Conservation (phyloP, 495 filamentous ascomycete species). For the Thozetella sp. region DNA sequence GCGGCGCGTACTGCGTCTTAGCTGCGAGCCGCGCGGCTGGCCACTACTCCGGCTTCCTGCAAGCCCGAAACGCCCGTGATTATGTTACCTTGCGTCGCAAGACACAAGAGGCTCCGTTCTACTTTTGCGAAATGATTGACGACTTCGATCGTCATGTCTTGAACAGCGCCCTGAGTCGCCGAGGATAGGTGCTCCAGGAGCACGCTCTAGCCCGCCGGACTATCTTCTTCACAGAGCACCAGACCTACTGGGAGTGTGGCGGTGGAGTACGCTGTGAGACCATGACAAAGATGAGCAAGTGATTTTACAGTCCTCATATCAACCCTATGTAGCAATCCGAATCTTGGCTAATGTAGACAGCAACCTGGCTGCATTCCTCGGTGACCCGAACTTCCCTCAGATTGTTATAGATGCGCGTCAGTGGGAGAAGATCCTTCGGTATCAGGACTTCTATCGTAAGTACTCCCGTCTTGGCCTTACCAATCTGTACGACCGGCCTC, state of each 20-base stretch:
- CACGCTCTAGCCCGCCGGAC: slow-evolving; percentile 35
- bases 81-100: too few species aligned
- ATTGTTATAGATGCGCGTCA: slow-evolving; percentile 9
- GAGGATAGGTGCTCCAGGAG: slow-evolving; percentile 47
- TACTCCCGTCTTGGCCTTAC: slow-evolving; percentile 33
- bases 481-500: slow-evolving; percentile 17
- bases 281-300: slow-evolving; percentile 29
- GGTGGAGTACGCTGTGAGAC: slow-evolving; percentile 37
- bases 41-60: too few species aligned
- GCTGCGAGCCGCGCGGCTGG: too few species aligned
- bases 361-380: slow-evolving; percentile 27
- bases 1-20: too few species aligned
- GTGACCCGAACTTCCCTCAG: slow-evolving; percentile 35
- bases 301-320: slow-evolving; percentile 4
- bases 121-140: slow-evolving; percentile 27
- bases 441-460: slow-evolving; percentile 24
- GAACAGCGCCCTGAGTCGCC: slow-evolving; percentile 24
- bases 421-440: slow-evolving; percentile 21
- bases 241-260: slow-evolving; percentile 46
- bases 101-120: too few species aligned
- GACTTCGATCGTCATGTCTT: slow-evolving; percentile 33
- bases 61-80: too few species aligned
- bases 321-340: not conserved
- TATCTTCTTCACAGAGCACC: slow-evolving; percentile 38
- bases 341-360: slow-evolving; percentile 6